Evolutionary conservation across 2,329 filamentous ascomycete genomes (phyloP).

Genomic region (Coniochaeta ligniaria): DNA sequence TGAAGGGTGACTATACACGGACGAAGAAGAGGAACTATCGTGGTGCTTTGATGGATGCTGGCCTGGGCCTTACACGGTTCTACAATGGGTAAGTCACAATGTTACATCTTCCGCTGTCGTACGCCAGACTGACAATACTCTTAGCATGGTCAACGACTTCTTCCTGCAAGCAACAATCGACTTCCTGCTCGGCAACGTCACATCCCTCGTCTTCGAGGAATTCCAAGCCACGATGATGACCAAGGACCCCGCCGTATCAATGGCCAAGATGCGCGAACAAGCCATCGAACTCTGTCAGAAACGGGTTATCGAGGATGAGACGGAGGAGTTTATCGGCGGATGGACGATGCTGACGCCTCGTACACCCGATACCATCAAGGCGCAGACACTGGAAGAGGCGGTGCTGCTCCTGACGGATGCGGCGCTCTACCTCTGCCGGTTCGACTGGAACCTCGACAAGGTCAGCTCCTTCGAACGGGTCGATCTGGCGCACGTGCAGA

Average conservation of each 20-base stretch:
- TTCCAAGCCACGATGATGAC: slow-evolving; percentile 93
- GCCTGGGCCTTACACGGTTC: slow-evolving; percentile 73
- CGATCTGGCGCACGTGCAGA: slow-evolving; percentile 63
- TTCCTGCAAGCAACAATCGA: slow-evolving; percentile 95
- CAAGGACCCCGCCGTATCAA: slow-evolving; percentile 82
- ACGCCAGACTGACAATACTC: slow-evolving; percentile 14
- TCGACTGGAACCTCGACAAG: slow-evolving; percentile 94
- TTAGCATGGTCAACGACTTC: slow-evolving; percentile 93
- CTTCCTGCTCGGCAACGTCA: slow-evolving; percentile 85
- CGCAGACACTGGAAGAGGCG: slow-evolving; percentile 77
- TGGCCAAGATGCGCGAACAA: slow-evolving; percentile 75
- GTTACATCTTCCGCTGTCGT: background rate
- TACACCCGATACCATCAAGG: slow-evolving; percentile 59
- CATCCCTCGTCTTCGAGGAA: slow-evolving; percentile 79
- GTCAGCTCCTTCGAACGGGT: slow-evolving; percentile 87
- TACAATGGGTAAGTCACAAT: slow-evolving; percentile 51
- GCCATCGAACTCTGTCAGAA: slow-evolving; percentile 86
- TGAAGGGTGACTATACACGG: slow-evolving; percentile 95
- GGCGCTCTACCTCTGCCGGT: slow-evolving; percentile 81
- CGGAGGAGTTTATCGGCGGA: slow-evolving; percentile 78
- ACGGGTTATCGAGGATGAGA: slow-evolving; percentile 76
- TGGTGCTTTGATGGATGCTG: slow-evolving; percentile 85
- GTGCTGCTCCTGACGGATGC: slow-evolving; percentile 80
- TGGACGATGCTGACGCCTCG: slow-evolving; percentile 83
- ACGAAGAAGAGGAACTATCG: slow-evolving; percentile 86